These are phyloP conservation scores for Suhomyces bokatorum DNA, from an alignment of 1,139 yeast species.

Conservation along the genomic window DNA sequence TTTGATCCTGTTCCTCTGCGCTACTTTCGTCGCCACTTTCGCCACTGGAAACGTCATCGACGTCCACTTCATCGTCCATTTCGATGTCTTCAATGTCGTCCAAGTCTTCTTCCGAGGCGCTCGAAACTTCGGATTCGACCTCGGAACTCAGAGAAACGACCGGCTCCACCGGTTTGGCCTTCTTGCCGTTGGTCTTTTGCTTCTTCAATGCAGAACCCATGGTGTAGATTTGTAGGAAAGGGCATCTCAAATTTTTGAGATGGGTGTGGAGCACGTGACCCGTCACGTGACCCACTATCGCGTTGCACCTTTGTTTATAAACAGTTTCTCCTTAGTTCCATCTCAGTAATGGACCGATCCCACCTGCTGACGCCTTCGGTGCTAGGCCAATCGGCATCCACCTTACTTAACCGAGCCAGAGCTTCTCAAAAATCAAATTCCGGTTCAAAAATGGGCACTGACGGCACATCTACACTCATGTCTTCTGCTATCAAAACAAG, in stretches of 20 bases:
- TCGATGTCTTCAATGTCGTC: slow-evolving; percentile 18
- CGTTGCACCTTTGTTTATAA: slow-evolving; percentile 3
- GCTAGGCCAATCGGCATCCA: neutral
- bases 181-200: slow-evolving; percentile 18
- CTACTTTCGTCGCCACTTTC: slow-evolving; percentile 17
- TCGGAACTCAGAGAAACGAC: slow-evolving; percentile 6
- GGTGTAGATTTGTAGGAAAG: neutral
- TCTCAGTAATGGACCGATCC: slow-evolving; percentile 3
- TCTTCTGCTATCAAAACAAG: neutral
- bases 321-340: slow-evolving; percentile 1
- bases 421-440: neutral
- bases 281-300: neutral
- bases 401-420: neutral
- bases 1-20: slow-evolving; percentile 14
- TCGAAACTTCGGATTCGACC: slow-evolving; percentile 8
- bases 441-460: neutral
- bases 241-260: slow-evolving; percentile 6
- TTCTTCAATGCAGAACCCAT: slow-evolving; percentile 23
- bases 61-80: slow-evolving; percentile 18
- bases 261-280: slow-evolving; percentile 1
- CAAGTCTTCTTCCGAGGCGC: slow-evolving; percentile 11
- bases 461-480: neutral
- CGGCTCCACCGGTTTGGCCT: slow-evolving; percentile 12
- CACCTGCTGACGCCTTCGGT: neutral
- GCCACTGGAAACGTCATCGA: slow-evolving; percentile 17